Percentiles rank a stretch among this genome's conserved stretches.
These are phyloP conservation scores for Clavaria fumosa DNA, from an alignment of 768 basidiomycete species.

Conservation along the genomic window DNA sequence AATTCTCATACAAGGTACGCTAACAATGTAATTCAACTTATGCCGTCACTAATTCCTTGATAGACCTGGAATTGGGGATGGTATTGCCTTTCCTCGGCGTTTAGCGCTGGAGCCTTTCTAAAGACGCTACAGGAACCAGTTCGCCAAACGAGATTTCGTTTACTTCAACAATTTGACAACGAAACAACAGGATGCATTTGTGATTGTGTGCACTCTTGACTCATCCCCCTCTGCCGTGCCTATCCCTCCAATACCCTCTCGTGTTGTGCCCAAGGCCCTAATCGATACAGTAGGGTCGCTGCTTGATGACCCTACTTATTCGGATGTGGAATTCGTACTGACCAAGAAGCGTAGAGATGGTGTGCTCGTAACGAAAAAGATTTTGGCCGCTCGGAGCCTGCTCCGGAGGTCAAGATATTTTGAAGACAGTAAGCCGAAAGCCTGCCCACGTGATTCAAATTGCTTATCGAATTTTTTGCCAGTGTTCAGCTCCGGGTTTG, in stretches of 20 bases:
- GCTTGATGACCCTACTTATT: slow-evolving; percentile 70
- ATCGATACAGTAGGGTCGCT: slow-evolving; percentile 59
- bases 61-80: slow-evolving; percentile 72
- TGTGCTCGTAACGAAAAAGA: slow-evolving; percentile 26
- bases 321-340: slow-evolving; percentile 71
- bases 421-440: slow-evolving; percentile 36
- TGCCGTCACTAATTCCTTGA: too few species aligned
- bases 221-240: slow-evolving; percentile 41
- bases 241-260: slow-evolving; percentile 28
- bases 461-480: not conserved
- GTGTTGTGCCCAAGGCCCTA: slow-evolving; percentile 49
- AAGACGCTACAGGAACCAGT: slow-evolving; percentile 45
- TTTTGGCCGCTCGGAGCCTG: slow-evolving; percentile 57
- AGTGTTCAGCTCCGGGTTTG: slow-evolving; percentile 68
- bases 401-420: slow-evolving; percentile 68
- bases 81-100: too few species aligned
- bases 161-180: slow-evolving; percentile 41
- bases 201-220: slow-evolving; percentile 67
- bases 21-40: too few species aligned
- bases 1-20: slow-evolving; percentile 50
- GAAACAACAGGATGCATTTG: slow-evolving; percentile 47
- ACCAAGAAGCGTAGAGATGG: slow-evolving; percentile 30
- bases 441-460: not conserved
- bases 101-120: too few species aligned
- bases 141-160: slow-evolving; percentile 56